phyloP scores from a whole-genome alignment of 352 stramenopile species.

The Pythium inflatum region DNA sequence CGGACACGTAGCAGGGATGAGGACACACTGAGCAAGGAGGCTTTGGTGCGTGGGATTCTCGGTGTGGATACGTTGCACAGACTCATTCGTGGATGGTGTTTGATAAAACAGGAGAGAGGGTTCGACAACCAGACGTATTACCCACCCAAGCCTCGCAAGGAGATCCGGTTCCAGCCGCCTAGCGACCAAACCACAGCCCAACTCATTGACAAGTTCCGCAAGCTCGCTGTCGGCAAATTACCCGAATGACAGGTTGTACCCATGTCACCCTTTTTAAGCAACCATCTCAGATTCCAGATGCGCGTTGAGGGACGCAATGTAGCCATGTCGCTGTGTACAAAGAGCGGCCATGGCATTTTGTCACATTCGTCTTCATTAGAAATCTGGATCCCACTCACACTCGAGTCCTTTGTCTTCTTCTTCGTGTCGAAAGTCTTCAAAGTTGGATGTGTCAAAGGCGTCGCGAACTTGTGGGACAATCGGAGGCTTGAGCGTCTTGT shows the following conservation, averaged over 20 bases:
- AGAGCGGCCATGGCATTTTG: neutral
- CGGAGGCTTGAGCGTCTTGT: conserved; percentile 68
- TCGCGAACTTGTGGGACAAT: conserved; percentile 74
- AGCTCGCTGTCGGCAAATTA: conserved; percentile 75
- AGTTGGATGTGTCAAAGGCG: conserved; percentile 83
- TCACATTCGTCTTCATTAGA: conserved; percentile 37
- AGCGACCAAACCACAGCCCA: conserved; percentile 66
- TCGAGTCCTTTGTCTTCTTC: conserved; percentile 60
- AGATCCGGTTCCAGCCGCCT: conserved; percentile 53
- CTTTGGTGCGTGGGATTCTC: neutral
- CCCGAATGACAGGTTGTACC: conserved; percentile 25
- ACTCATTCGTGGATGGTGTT: no score
- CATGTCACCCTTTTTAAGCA: neutral
- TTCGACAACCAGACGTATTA: conserved; percentile 66
- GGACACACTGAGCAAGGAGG: neutral
- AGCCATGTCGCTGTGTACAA: conserved; percentile 5
- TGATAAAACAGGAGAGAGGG: conserved; percentile 47
- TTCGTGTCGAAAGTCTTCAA: conserved; percentile 78
- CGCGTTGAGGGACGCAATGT: neutral
- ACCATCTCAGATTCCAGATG: neutral
- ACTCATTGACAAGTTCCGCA: conserved; percentile 82
- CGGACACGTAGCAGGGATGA: conserved; percentile 11
- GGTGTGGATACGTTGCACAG: no score
- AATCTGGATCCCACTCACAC: conserved; percentile 78
- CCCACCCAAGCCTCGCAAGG: conserved; percentile 49